Percentiles rank a stretch among this genome's conserved stretches.
These are phyloP conservation scores for Baorangia bicolor DNA, from an alignment of 768 basidiomycete species.

Conservation along the genomic window DNA sequence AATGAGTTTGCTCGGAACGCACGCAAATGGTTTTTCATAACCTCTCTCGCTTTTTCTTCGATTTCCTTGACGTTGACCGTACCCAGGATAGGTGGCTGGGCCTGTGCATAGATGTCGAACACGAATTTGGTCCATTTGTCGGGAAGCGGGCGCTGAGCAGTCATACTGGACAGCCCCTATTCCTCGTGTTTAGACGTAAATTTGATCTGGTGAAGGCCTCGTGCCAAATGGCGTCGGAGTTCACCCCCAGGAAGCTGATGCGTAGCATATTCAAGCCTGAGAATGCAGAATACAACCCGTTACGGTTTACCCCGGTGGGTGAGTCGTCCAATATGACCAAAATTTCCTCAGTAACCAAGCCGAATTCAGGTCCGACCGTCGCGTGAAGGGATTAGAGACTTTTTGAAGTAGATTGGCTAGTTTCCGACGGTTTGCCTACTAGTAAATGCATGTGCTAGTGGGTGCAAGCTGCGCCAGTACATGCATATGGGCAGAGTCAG, in stretches of 20 bases:
- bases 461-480: no score
- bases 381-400: no score
- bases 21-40: constrained; percentile 57
- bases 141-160: constrained; percentile 12
- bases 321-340: no score
- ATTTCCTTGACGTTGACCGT: constrained; percentile 63
- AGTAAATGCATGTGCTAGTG: no score
- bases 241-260: no score
- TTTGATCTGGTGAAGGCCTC: neutral
- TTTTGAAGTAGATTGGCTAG: no score
- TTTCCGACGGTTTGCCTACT: no score
- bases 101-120: constrained; percentile 17
- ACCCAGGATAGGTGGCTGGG: constrained; percentile 39
- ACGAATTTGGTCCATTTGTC: constrained; percentile 31
- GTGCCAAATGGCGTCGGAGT: neutral
- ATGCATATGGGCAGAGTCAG: no score
- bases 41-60: constrained; percentile 65
- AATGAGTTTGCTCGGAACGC: constrained; percentile 13
- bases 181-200: neutral
- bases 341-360: no score
- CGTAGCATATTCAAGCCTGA: neutral
- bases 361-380: no score
- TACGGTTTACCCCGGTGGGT: no score
- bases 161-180: constrained; percentile 12
- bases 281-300: no score